phyloP scores from a whole-genome alignment of 257 asterid species.

The Nicotiana sylvestris region DNA sequence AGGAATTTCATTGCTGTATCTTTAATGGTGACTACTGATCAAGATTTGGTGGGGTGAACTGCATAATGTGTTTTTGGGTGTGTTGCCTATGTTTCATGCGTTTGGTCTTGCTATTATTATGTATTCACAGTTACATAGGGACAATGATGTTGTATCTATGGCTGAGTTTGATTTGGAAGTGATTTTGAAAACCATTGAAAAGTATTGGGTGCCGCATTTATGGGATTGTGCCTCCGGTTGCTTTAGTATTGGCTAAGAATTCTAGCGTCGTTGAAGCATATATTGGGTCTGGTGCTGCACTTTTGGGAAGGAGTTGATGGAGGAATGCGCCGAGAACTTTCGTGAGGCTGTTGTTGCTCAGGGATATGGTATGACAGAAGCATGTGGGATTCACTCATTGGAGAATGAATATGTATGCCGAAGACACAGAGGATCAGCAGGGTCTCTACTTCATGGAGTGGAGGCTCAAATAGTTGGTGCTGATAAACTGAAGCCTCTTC shows the following conservation, averaged over 20 bases:
- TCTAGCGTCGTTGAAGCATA: slow-evolving; percentile 29
- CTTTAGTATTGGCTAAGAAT: slow-evolving; percentile 23
- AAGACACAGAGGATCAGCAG: slow-evolving; percentile 72
- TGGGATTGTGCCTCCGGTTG: slow-evolving; percentile 30
- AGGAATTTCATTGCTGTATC: slow-evolving; percentile 69
- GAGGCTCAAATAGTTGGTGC: slow-evolving; percentile 67
- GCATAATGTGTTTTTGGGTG: slow-evolving; percentile 46
- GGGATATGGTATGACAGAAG: slow-evolving; percentile 41
- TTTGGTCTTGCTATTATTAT: slow-evolving; percentile 19
- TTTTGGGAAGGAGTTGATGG: slow-evolving; percentile 29
- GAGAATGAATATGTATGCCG: slow-evolving; percentile 31
- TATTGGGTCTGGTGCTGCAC: slow-evolving; percentile 39
- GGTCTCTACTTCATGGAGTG: slow-evolving; percentile 61
- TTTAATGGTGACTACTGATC: slow-evolving; percentile 60
- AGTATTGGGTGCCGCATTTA: slow-evolving; percentile 22
- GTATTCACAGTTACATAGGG: slow-evolving; percentile 38
- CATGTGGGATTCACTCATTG: slow-evolving; percentile 22
- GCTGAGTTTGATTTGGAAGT: slow-evolving; percentile 19
- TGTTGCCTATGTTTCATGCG: slow-evolving; percentile 33
- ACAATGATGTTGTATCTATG: slow-evolving; percentile 35
- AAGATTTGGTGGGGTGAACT: slow-evolving; percentile 57
- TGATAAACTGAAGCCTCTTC: slow-evolving; percentile 61
- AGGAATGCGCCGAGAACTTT: slow-evolving; percentile 26
- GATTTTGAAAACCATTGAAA: slow-evolving; percentile 28
- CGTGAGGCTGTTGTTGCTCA: slow-evolving; percentile 23